Percentiles rank a stretch among this genome's conserved stretches.
Conservation (phyloP, 2,329 filamentous ascomycete species). For the Ophiosphaerella korrae region DNA sequence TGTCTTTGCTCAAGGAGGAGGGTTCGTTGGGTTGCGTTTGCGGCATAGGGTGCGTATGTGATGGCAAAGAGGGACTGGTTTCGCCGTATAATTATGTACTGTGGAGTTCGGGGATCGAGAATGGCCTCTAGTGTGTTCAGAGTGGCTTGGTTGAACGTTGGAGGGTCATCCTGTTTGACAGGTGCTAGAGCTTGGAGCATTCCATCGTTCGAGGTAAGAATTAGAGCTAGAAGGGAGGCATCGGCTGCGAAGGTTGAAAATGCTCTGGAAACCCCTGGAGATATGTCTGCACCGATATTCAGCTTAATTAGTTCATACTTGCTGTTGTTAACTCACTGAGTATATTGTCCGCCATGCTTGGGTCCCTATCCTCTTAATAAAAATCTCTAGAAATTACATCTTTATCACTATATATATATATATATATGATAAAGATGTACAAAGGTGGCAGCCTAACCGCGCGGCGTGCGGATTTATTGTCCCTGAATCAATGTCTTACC, state of each 20-base stretch:
- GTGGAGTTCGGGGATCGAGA: conserved; percentile 15
- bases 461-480: too few species aligned
- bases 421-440: too few species aligned
- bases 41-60: conserved; percentile 32
- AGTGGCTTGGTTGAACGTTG: conserved; percentile 12
- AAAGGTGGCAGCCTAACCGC: too few species aligned
- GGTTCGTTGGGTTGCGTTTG: conserved; percentile 8
- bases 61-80: conserved; percentile 17
- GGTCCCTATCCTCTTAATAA: too few species aligned
- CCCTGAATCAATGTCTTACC: not conserved
- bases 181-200: conserved; percentile 4
- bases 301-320: too few species aligned
- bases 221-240: not conserved
- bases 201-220: not conserved
- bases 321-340: too few species aligned
- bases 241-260: not conserved
- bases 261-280: not conserved
- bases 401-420: too few species aligned
- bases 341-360: too few species aligned
- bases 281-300: not conserved
- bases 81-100: conserved; percentile 29
- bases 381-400: too few species aligned
- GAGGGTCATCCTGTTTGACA: conserved; percentile 3
- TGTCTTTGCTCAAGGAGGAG: conserved; percentile 18
- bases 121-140: conserved; percentile 23